phyloP scores from a whole-genome alignment of 495 filamentous ascomycete genomes.

The Cercophora sp. region DNA sequence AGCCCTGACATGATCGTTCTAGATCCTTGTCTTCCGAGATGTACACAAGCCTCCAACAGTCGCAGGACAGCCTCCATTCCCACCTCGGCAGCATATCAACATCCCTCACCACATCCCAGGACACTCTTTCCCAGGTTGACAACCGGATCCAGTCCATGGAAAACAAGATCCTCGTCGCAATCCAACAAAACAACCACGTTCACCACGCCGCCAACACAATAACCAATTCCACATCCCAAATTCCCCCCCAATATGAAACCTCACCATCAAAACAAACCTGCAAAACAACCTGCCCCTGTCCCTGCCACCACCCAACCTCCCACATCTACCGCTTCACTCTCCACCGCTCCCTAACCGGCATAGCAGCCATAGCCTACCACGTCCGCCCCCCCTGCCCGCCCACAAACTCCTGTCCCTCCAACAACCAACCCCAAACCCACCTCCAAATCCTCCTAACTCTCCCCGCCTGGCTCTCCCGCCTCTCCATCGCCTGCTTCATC shows the following conservation, averaged over 20 bases:
- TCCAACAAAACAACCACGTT: background rate
- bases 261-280: too few species aligned
- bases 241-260: background rate
- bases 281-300: background rate
- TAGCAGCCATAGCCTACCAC: background rate
- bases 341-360: background rate
- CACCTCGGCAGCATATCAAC: background rate
- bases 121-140: background rate
- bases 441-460: background rate
- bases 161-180: background rate
- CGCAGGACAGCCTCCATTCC: background rate
- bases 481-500: background rate
- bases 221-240: background rate
- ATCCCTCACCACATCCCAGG: background rate
- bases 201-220: background rate
- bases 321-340: background rate
- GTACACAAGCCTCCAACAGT: background rate
- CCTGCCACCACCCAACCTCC: background rate
- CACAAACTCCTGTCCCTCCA: background rate
- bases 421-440: background rate
- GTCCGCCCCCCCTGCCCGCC: background rate
- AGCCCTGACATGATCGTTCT: too few species aligned
- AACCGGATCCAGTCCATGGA: background rate
- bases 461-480: background rate
- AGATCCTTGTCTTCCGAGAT: background rate